Conservation (phyloP, 129 eudicot species). For the Ambrosia artemisiifolia region DNA sequence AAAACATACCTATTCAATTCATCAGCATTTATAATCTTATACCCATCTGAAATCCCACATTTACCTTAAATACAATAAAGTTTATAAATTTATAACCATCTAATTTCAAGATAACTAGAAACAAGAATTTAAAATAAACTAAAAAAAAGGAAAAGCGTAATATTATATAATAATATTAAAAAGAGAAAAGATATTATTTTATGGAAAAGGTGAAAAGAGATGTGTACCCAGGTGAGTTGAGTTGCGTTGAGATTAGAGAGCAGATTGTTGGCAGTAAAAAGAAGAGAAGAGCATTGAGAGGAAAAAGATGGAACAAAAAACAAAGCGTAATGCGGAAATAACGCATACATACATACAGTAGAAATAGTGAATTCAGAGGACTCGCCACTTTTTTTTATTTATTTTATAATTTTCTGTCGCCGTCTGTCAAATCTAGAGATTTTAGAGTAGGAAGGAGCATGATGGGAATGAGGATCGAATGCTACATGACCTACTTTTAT, state of each 20-base stretch:
- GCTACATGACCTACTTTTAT: not conserved
- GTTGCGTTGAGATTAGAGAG: slow-evolving; percentile 15
- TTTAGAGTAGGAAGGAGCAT: no score
- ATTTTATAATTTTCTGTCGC: not conserved
- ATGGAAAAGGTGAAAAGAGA: slow-evolving; percentile 1
- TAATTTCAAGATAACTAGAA: no score
- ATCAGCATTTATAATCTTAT: not conserved
- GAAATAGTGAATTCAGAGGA: slow-evolving; percentile 6
- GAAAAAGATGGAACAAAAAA: slow-evolving; percentile 18
- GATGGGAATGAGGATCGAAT: not conserved
- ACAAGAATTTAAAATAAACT: no score
- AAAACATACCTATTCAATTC: not conserved
- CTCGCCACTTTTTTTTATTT: not conserved
- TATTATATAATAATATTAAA: no score
- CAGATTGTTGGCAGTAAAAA: slow-evolving; percentile 23
- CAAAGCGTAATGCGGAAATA: slow-evolving; percentile 23
- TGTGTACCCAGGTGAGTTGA: slow-evolving; percentile 28
- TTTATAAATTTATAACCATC: not conserved
- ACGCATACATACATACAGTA: slow-evolving; percentile 27
- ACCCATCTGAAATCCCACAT: slow-evolving; percentile 19
- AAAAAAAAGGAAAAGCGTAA: no score
- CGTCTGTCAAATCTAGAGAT: slow-evolving; percentile 21
- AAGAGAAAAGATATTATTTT: no score
- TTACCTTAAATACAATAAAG: not conserved
- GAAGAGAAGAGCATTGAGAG: not conserved